Percentiles rank a stretch among this genome's conserved stretches.
phyloP scores from a whole-genome alignment of 768 basidiomycete species.

The Auriscalpium microsporum region DNA sequence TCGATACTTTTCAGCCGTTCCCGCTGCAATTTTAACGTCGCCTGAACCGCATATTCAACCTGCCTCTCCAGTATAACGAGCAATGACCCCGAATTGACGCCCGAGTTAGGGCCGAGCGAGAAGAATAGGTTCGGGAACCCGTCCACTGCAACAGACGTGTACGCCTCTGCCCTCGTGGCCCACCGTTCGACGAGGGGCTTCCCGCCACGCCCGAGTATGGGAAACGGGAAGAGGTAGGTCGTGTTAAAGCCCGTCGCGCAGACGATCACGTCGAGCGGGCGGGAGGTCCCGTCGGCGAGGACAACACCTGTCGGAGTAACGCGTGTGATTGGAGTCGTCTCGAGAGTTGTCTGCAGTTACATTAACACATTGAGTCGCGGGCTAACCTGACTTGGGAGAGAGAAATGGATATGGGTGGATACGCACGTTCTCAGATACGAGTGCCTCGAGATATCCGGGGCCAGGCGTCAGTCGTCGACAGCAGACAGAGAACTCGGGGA shows the following conservation, averaged over 20 bases:
- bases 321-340: conserved; percentile 16
- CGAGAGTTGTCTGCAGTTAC: conserved; percentile 1
- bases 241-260: conserved; percentile 24
- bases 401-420: neutral
- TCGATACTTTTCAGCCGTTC: conserved; percentile 21
- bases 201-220: conserved; percentile 22
- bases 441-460: conserved; percentile 25
- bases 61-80: conserved; percentile 20
- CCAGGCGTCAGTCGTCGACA: conserved; percentile 26
- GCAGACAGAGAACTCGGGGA: conserved; percentile 21
- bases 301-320: conserved; percentile 23
- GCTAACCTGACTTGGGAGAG: neutral
- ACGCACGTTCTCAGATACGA: conserved; percentile 19
- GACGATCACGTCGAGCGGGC: conserved; percentile 24
- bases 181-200: conserved; percentile 22
- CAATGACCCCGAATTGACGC: conserved; percentile 19
- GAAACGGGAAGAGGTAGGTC: conserved; percentile 11
- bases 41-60: conserved; percentile 18
- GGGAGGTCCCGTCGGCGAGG: conserved; percentile 17
- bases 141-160: conserved; percentile 22
- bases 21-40: conserved; percentile 22
- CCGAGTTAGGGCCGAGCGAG: conserved; percentile 20
- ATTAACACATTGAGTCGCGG: too few relatives aligned
- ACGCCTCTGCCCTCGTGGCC: conserved; percentile 20
- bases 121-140: conserved; percentile 23